Evolutionary conservation across 1,284 basidiomycete genomes (phyloP).

Genomic region (Naganishia sp.): DNA sequence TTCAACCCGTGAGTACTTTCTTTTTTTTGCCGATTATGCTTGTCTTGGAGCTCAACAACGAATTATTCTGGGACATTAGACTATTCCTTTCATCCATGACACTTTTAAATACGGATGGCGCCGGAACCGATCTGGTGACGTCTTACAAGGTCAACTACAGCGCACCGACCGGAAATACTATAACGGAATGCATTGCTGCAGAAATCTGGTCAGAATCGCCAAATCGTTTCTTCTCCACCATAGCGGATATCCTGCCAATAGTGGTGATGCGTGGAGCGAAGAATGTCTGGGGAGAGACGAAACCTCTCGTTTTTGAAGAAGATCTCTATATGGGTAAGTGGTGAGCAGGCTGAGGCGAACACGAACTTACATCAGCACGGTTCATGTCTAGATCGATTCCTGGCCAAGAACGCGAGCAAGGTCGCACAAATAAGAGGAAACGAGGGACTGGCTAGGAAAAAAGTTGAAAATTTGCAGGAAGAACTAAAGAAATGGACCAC

Average conservation of each 20-base stretch:
- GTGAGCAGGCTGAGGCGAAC: background rate
- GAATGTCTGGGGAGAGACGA: slow-evolving; percentile 24
- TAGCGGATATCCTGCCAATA: slow-evolving; percentile 12
- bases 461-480: slow-evolving; percentile 19
- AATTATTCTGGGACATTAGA: background rate
- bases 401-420: slow-evolving; percentile 14
- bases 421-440: slow-evolving; percentile 25
- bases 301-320: slow-evolving; percentile 9
- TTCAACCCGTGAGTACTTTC: slow-evolving; percentile 14
- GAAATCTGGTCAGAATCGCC: slow-evolving; percentile 22
- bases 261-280: slow-evolving; percentile 10
- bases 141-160: slow-evolving; percentile 9
- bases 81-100: slow-evolving; percentile 18
- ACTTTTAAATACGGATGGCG: background rate
- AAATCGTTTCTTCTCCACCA: slow-evolving; percentile 19
- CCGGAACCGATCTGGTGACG: background rate
- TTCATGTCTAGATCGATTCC: slow-evolving; percentile 9
- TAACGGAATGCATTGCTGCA: slow-evolving; percentile 9
- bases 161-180: slow-evolving; percentile 11
- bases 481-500: slow-evolving; percentile 23
- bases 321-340: slow-evolving; percentile 24
- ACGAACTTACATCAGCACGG: background rate
- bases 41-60: background rate
- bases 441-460: slow-evolving; percentile 14
- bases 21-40: background rate